Evolutionary conservation across 179 eudicot genomes (phyloP).

Genomic region (Camellia oleifera): DNA sequence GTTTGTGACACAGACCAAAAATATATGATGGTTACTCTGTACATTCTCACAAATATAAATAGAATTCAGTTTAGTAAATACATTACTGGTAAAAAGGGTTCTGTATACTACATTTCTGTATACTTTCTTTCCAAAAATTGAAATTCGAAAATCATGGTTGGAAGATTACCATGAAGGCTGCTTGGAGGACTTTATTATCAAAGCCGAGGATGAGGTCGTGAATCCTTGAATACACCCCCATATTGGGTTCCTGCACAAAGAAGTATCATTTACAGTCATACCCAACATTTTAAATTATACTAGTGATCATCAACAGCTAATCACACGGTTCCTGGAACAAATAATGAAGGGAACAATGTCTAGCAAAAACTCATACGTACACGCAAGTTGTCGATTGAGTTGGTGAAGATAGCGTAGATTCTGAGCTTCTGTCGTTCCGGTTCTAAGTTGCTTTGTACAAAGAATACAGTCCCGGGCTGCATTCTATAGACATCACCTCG

Average conservation of each 20-base stretch:
- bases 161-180: slow-evolving; percentile 53
- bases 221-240: slow-evolving; percentile 56
- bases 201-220: slow-evolving; percentile 65
- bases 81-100: too few relatives aligned
- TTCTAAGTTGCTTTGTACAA: slow-evolving; percentile 53
- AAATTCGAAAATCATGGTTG: not conserved
- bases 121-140: not conserved
- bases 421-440: slow-evolving; percentile 47
- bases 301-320: too few relatives aligned
- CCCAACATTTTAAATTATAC: too few relatives aligned
- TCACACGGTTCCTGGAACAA: not conserved
- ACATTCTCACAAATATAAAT: too few relatives aligned
- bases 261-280: slow-evolving; percentile 2
- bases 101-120: too few relatives aligned
- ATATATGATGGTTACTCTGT: too few relatives aligned
- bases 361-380: slow-evolving; percentile 20
- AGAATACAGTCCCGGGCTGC: slow-evolving; percentile 56
- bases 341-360: not conserved
- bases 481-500: slow-evolving; percentile 62
- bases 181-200: slow-evolving; percentile 55
- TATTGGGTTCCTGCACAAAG: slow-evolving; percentile 29
- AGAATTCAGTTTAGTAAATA: too few relatives aligned
- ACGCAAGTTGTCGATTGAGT: slow-evolving; percentile 33
- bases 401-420: slow-evolving; percentile 56
- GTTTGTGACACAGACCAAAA: too few relatives aligned